Evolutionary conservation across 1,139 yeast genomes (phyloP).

Genomic region (Magnusiomyces paraingens): DNA sequence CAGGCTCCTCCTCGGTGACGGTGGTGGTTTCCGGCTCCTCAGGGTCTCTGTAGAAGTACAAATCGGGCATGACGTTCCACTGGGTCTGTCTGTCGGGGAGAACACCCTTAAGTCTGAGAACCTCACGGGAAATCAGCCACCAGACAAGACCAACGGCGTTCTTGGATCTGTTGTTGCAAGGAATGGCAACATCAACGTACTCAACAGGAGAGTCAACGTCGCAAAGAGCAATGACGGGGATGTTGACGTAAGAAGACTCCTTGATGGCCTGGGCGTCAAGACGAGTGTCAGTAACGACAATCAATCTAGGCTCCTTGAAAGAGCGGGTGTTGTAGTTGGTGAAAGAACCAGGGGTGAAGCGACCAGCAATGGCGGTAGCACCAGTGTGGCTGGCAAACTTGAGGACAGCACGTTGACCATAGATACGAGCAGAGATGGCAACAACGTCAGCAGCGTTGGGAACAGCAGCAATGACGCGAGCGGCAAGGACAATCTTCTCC

Average conservation of each 20-base stretch:
- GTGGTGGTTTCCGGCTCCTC: conserved; percentile 91
- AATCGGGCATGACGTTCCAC: conserved; percentile 99
- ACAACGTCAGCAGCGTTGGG: conserved; percentile 99
- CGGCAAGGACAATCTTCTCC: conserved; percentile 99
- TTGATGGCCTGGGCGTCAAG: conserved; percentile 99
- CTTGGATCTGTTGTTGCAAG: conserved; percentile 99
- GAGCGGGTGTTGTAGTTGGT: conserved; percentile 99
- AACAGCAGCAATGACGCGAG: conserved; percentile 98
- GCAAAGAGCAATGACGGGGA: conserved; percentile 98
- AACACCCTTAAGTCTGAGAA: conserved; percentile 97
- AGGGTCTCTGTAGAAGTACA: conserved; percentile 99
- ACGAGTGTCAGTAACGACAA: conserved; percentile 99
- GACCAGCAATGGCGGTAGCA: conserved; percentile 99
- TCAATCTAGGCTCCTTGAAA: conserved; percentile 99
- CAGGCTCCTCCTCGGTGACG: conserved; percentile 49
- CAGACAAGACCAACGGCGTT: conserved; percentile 99
- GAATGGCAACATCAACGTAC: conserved; percentile 99
- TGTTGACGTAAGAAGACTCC: conserved; percentile 99
- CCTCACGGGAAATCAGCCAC: conserved; percentile 99
- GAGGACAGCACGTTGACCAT: conserved; percentile 99
- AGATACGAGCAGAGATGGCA: conserved; percentile 98
- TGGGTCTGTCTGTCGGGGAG: conserved; percentile 94
- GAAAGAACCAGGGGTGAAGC: conserved; percentile 99
- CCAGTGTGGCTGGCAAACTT: conserved; percentile 99
- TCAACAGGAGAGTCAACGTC: conserved; percentile 99